phyloP scores from a whole-genome alignment of 2,329 filamentous ascomycete species.

The Ascochyta viciae-villosae region DNA sequence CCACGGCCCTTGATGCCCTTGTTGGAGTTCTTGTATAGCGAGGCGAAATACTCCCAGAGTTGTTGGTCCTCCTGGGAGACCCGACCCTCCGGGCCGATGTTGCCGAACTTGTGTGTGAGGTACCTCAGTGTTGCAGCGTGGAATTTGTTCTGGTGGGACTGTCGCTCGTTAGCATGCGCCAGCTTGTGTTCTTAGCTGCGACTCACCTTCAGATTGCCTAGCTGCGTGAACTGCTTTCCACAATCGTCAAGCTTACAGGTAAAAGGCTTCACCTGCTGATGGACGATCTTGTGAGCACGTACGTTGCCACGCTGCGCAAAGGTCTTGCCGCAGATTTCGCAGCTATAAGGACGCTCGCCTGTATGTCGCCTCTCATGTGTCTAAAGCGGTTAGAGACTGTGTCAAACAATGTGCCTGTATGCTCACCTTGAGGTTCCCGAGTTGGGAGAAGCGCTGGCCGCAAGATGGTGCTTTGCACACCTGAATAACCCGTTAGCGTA shows the following conservation, averaged over 20 bases:
- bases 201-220: conserved; percentile 86
- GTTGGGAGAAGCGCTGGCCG: conserved; percentile 82
- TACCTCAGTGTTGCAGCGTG: conserved; percentile 76
- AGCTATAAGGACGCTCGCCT: conserved; percentile 83
- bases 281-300: conserved; percentile 81
- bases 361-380: conserved; percentile 89
- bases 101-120: conserved; percentile 74
- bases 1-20: conserved; percentile 97
- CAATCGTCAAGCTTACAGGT: conserved; percentile 83
- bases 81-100: conserved; percentile 65
- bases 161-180: conserved; percentile 20
- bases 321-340: conserved; percentile 78
- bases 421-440: conserved; percentile 84
- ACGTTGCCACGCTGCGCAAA: conserved; percentile 90
- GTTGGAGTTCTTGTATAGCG: conserved; percentile 96
- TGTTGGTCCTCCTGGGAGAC: conserved; percentile 75
- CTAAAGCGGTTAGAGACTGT: conserved; percentile 50
- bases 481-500: conserved; percentile 42
- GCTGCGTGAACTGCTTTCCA: conserved; percentile 85
- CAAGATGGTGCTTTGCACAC: conserved; percentile 76
- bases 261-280: conserved; percentile 78
- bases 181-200: not conserved
- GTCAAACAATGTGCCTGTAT: too few relatives aligned
- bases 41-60: conserved; percentile 83
- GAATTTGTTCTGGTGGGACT: conserved; percentile 95